A percentile compares a stretch with the other conserved stretches of the same genome.
These are phyloP conservation scores for Fusarium sp. DNA, from an alignment of 2,329 filamentous ascomycete species.

Conservation along the genomic window DNA sequence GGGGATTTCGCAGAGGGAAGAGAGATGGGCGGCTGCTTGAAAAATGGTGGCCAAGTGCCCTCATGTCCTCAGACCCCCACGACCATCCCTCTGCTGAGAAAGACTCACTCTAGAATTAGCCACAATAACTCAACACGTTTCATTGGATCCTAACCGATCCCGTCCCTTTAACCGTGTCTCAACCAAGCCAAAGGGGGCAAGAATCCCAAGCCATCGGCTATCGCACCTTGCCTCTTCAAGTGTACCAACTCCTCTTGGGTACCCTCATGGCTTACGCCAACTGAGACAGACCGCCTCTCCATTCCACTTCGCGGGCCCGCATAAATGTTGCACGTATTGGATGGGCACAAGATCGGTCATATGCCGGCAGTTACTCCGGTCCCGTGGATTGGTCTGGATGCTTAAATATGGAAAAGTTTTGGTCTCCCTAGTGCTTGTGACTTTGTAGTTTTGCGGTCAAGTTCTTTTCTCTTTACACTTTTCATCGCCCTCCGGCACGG, in stretches of 20 bases:
- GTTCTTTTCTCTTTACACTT: background rate
- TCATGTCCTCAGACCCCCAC: background rate
- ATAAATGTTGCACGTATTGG: background rate
- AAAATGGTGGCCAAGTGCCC: background rate
- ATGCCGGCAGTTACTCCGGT: background rate
- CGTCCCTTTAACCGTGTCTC: background rate
- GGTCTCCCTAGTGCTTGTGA: background rate
- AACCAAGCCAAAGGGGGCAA: background rate
- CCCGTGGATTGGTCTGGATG: background rate
- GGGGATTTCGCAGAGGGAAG: conserved; percentile 20
- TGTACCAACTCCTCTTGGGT: background rate
- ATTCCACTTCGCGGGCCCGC: background rate
- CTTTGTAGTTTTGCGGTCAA: background rate
- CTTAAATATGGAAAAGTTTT: background rate
- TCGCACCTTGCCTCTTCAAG: background rate
- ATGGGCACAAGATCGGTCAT: background rate
- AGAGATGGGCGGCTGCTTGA: conserved; percentile 28
- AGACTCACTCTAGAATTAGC: background rate
- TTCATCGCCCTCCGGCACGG: background rate
- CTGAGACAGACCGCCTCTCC: background rate
- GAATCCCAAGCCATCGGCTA: background rate
- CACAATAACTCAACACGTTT: background rate
- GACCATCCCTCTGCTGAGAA: background rate
- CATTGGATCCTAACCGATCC: conserved; percentile 4
- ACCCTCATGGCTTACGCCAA: background rate